A percentile compares a stretch with the other conserved stretches of the same genome.
phyloP scores from a whole-genome alignment of 208 protist species.

The Vickermania spadyakhi region DNA sequence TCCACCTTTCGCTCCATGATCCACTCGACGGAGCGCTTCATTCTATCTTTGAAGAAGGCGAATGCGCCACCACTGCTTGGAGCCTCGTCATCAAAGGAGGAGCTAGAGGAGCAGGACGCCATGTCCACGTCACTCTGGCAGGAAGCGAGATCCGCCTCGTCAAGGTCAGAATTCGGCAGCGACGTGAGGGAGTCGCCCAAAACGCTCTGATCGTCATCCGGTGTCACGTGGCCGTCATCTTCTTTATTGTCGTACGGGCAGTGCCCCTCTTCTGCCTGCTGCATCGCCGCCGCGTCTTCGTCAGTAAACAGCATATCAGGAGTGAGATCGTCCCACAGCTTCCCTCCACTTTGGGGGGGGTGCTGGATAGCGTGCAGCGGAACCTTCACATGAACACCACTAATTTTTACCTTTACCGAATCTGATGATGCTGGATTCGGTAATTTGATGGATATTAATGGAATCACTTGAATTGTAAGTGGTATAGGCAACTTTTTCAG shows the following conservation, averaged over 20 bases:
- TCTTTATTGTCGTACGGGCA: background rate
- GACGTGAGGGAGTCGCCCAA: background rate
- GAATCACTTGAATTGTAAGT: constrained; percentile 41
- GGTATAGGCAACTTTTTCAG: constrained; percentile 45
- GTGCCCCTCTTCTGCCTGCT: background rate
- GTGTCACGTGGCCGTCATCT: background rate
- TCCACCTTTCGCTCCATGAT: constrained; percentile 52
- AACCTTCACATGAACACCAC: constrained; percentile 17
- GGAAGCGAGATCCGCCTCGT: background rate
- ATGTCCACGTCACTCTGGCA: background rate
- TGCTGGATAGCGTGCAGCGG: constrained; percentile 18
- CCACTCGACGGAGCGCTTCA: constrained; percentile 43
- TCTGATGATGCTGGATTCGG: constrained; percentile 43
- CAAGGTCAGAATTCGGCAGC: background rate
- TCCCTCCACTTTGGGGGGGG: background rate
- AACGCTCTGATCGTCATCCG: background rate
- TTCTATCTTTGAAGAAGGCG: constrained; percentile 26
- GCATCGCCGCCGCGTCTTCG: background rate
- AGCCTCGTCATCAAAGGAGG: background rate
- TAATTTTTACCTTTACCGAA: constrained; percentile 29
- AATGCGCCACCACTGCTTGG: constrained; percentile 22
- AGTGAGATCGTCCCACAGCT: background rate
- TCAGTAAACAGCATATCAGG: background rate
- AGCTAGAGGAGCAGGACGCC: background rate
- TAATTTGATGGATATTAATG: constrained; percentile 41